Evolutionary conservation across 176 grass and related monocot species (phyloP).

Genomic region (Bolboschoenus planiculmis): DNA sequence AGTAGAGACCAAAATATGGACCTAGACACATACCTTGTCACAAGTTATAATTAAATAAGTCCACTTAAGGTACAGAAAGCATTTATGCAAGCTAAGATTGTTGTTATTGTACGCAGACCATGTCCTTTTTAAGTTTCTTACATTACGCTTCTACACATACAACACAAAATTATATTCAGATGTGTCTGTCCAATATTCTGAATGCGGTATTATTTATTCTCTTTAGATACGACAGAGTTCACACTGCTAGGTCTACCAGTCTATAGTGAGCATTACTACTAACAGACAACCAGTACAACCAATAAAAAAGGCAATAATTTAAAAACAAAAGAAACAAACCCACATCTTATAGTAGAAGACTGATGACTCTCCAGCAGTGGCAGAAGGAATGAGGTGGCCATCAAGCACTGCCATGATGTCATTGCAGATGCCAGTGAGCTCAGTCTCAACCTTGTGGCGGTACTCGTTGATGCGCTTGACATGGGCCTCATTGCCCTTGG

Average conservation of each 20-base stretch:
- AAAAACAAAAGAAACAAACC: not conserved
- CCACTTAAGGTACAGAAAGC: not conserved
- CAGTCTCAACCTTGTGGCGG: constrained; percentile 41
- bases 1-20: not conserved
- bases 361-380: constrained; percentile 37
- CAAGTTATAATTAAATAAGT: not conserved
- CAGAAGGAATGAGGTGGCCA: constrained; percentile 47
- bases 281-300: not conserved
- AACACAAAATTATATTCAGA: not conserved
- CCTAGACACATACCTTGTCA: not conserved
- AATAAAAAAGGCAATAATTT: not conserved
- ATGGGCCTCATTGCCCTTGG: constrained; percentile 40
- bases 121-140: not conserved
- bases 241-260: not conserved
- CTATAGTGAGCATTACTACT: not conserved
- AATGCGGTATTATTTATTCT: not conserved
- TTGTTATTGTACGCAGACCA: not conserved
- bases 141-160: not conserved
- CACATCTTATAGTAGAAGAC: constrained; percentile 76
- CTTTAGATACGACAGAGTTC: not conserved
- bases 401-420: constrained; percentile 50
- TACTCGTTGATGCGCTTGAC: constrained; percentile 33
- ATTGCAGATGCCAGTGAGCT: constrained; percentile 42
- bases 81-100: not conserved
- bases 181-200: not conserved